Evolutionary conservation across 2,329 filamentous ascomycete species (phyloP), one percentile per base, ranked within the genome.

Genomic region (Coniochaeta sp.): DNA sequence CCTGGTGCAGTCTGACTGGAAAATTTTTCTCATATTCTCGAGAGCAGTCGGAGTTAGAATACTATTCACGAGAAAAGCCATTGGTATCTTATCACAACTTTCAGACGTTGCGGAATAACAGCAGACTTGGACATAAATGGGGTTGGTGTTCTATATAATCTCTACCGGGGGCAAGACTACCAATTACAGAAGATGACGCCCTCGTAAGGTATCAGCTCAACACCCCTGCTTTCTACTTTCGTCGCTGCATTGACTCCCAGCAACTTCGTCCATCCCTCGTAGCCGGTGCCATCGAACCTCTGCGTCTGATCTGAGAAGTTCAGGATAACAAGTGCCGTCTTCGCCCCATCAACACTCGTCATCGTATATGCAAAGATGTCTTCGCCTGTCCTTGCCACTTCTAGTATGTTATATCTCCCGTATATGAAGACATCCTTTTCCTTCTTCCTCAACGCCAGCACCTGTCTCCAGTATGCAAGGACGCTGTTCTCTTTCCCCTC

Each of bases 341-440:
- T 67, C 11, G 44, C 59, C 1, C 58, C 61, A 1, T 44, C n/a
- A 58, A 87, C 85, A 69, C 90, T 77, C 1, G 75, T 68, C 31
- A 22, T 34, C 26, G 26, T 55, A 26, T 55, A 55, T 24, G 54
- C 54, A 38, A 89, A 88, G 0, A 85, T 72, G 26, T 79, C 71
- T 31, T 84, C 79, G 3, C 84, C 75, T 0, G 75, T 70, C 0
- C 82, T 79, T 3, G 76, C 73, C 0, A 81, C 19, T 2, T 52
- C 47, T 6, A 52, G 16, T 1, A 88, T 69, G 57, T 79, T 76
- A 63, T 89, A 90, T 0, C 77, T 72, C 0, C 87, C 87, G 62
- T 86, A 81, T 0, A 88, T 79, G 59, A 90, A 86, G 0, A 88
- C 64, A 44, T 88, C 81, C 12, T 77, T 77, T 66, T 84, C 75